Percentiles rank a stretch among this genome's conserved stretches.
phyloP scores from a whole-genome alignment of 75 land plant species.

The Pinus tabuliformis region DNA sequence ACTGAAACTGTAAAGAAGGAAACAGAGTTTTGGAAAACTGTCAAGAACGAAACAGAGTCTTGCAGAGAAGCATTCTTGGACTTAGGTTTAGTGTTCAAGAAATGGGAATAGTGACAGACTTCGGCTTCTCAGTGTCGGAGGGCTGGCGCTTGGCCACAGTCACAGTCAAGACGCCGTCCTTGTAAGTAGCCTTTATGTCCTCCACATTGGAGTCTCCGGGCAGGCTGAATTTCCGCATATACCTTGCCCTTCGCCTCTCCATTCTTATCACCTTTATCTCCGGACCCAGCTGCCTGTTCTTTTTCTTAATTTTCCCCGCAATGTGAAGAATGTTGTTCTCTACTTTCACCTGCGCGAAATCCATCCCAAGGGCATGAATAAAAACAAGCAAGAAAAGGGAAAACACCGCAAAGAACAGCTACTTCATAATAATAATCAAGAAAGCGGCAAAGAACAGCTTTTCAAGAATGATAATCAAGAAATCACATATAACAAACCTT shows the following conservation, averaged over 20 bases:
- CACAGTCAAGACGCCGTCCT: slow-evolving; percentile 35
- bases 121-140: slow-evolving; percentile 10
- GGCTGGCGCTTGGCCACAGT: slow-evolving; percentile 20
- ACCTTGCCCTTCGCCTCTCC: slow-evolving; percentile 27
- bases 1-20: too few relatives aligned
- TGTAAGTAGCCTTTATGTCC: slow-evolving; percentile 17
- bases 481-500: slow-evolving; percentile 14
- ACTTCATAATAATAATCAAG: background rate
- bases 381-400: background rate
- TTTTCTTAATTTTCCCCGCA: slow-evolving; percentile 26
- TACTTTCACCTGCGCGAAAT: slow-evolving; percentile 22
- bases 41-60: too few relatives aligned
- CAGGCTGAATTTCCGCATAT: slow-evolving; percentile 34
- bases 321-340: slow-evolving; percentile 31
- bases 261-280: slow-evolving; percentile 20
- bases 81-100: background rate
- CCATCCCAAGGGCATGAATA: background rate
- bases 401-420: background rate
- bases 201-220: slow-evolving; percentile 27
- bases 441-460: background rate
- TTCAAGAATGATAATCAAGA: background rate
- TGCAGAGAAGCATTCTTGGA: too few relatives aligned
- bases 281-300: slow-evolving; percentile 7
- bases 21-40: too few relatives aligned
- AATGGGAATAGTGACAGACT: slow-evolving; percentile 13